These are phyloP conservation scores for Corynespora cassiicola DNA, from an alignment of 2,329 filamentous ascomycete genomes.

Conservation along the genomic window DNA sequence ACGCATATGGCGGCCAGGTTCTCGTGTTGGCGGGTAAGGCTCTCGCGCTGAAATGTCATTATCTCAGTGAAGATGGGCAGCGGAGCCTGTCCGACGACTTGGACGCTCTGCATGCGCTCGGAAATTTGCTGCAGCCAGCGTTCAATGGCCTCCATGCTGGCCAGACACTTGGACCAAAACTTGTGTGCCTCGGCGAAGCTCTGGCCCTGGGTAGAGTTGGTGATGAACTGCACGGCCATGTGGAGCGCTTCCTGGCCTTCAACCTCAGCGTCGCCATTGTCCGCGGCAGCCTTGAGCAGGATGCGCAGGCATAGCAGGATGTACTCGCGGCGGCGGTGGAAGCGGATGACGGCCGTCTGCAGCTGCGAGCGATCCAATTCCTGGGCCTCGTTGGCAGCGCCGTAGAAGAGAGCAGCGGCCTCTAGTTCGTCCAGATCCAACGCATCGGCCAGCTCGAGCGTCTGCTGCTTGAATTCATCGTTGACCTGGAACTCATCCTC, in stretches of 20 bases:
- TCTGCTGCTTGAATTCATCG: constrained; percentile 83
- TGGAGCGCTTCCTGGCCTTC: constrained; percentile 29
- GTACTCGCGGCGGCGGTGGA: constrained; percentile 84
- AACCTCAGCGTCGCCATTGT: constrained; percentile 38
- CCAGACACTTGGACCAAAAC: constrained; percentile 77
- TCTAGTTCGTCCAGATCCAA: constrained; percentile 89
- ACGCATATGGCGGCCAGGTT: constrained; percentile 81
- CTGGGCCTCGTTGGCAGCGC: constrained; percentile 72
- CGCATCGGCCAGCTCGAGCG: constrained; percentile 83
- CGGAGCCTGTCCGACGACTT: constrained; percentile 73
- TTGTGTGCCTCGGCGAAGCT: constrained; percentile 63
- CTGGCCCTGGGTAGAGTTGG: constrained; percentile 62
- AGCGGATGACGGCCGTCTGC: constrained; percentile 82
- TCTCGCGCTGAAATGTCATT: constrained; percentile 79
- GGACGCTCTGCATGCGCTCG: constrained; percentile 77
- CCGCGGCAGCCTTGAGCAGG: constrained; percentile 72
- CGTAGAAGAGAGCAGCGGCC: constrained; percentile 77
- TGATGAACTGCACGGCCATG: constrained; percentile 45
- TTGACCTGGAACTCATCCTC: constrained; percentile 82
- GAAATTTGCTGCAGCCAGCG: constrained; percentile 75
- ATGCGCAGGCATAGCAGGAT: constrained; percentile 84
- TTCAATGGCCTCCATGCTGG: constrained; percentile 78
- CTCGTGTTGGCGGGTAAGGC: constrained; percentile 89
- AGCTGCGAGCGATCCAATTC: constrained; percentile 75
- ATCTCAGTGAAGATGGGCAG: constrained; percentile 74